phyloP scores from a whole-genome alignment of 169 alveolate genomes.

The Toxoplasma gondii region DNA sequence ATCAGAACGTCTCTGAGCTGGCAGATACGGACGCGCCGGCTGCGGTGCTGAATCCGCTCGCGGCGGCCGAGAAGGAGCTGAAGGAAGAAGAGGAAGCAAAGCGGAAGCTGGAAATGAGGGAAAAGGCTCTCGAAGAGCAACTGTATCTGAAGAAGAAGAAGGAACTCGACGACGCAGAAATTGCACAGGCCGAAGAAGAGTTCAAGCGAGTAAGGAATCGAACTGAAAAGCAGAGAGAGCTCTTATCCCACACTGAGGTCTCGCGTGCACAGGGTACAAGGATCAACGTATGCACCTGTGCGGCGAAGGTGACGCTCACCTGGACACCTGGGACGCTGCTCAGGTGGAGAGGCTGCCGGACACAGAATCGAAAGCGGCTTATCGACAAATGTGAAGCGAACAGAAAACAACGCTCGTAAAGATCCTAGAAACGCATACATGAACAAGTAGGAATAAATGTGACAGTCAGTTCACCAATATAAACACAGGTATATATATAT shows the following conservation, averaged over 20 bases:
- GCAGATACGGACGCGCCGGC: background rate
- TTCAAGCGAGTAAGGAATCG: constrained; percentile 1
- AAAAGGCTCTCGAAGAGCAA: constrained; percentile 52
- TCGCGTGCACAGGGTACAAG: background rate
- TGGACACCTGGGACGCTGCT: too few relatives aligned
- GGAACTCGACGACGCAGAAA: constrained; percentile 48
- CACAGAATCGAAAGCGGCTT: background rate
- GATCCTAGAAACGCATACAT: too few relatives aligned
- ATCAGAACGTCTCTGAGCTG: constrained; percentile 63
- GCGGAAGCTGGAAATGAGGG: background rate
- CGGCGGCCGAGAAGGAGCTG: constrained; percentile 58
- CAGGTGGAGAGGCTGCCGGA: background rate
- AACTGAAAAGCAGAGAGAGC: background rate
- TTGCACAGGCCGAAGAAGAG: constrained; percentile 40
- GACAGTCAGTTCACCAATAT: background rate
- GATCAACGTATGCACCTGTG: too few relatives aligned
- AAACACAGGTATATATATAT: background rate
- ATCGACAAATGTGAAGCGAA: too few relatives aligned
- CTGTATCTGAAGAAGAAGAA: constrained; percentile 49
- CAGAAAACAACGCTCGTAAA: too few relatives aligned
- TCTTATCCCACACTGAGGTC: background rate
- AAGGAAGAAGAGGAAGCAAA: constrained; percentile 18
- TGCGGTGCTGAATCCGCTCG: background rate
- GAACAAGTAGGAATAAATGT: too few relatives aligned
- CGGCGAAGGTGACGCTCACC: too few relatives aligned